Percentiles rank a stretch among this genome's conserved stretches.
Conservation (phyloP, 768 basidiomycete species). For the Imleria badia region DNA sequence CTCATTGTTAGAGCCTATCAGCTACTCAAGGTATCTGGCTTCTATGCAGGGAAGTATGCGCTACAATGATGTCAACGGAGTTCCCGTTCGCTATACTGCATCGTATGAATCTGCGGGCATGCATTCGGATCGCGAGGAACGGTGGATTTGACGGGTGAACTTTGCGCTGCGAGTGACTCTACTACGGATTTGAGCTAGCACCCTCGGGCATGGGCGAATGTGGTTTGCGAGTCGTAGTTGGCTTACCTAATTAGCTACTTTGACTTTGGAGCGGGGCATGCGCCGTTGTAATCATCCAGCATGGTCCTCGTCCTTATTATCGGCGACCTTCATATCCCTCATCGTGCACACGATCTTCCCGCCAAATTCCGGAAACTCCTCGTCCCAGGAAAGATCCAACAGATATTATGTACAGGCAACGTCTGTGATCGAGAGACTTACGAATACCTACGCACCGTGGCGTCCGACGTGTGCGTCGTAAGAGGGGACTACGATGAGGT, state of each 20-base stretch:
- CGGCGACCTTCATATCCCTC: conserved; percentile 96
- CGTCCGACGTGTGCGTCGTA: conserved; percentile 88
- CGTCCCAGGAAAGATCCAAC: conserved; percentile 95
- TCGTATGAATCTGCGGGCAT: background rate
- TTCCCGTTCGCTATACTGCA: background rate
- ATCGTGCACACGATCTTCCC: conserved; percentile 86
- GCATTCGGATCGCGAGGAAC: conserved; percentile 9
- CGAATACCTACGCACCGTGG: conserved; percentile 93
- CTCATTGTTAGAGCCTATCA: conserved; percentile 12
- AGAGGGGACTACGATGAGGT: conserved; percentile 97
- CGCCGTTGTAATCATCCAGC: conserved; percentile 15
- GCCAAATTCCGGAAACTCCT: conserved; percentile 96
- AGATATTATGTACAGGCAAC: conserved; percentile 97
- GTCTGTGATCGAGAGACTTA: conserved; percentile 97
- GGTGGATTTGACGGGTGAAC: conserved; percentile 1
- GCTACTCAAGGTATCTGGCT: conserved; percentile 8
- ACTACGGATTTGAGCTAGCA: background rate
- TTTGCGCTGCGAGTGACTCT: conserved; percentile 4
- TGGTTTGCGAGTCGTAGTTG: background rate
- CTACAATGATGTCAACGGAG: conserved; percentile 21
- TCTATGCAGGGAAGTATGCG: conserved; percentile 27
- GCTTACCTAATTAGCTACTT: conserved; percentile 27
- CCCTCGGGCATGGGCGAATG: background rate
- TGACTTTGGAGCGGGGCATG: background rate
- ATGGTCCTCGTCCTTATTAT: conserved; percentile 91